Percentiles rank a stretch among this genome's conserved stretches.
phyloP scores from a whole-genome alignment of 352 stramenopile genomes.

The Pythium scleroteichum region DNA sequence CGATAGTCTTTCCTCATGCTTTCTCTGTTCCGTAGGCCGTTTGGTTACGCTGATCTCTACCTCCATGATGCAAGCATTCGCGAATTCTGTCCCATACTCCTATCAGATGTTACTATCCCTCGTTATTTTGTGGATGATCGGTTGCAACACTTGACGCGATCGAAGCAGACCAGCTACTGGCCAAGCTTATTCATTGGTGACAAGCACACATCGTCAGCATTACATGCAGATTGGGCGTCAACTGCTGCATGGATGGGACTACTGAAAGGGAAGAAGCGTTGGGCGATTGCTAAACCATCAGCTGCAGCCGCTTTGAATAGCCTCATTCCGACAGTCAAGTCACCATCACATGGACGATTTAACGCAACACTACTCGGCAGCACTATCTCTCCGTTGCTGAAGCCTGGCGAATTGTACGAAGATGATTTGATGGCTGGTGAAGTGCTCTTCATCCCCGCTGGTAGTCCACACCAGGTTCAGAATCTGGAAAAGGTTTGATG shows the following conservation, averaged over 20 bases:
- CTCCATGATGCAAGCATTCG: conserved; percentile 38
- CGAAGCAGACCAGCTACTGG: conserved; percentile 38
- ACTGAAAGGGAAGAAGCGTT: conserved; percentile 35
- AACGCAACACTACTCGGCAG: conserved; percentile 27
- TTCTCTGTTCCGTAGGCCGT: conserved; percentile 14
- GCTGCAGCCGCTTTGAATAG: conserved; percentile 29
- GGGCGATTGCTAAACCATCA: conserved; percentile 36
- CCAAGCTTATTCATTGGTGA: conserved; percentile 44
- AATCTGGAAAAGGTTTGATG: conserved; percentile 35
- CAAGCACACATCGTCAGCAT: conserved; percentile 27
- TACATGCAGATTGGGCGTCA: conserved; percentile 38
- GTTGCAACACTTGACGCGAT: conserved; percentile 21
- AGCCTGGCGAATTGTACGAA: conserved; percentile 33
- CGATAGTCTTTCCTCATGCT: neutral
- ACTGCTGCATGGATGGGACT: conserved; percentile 44
- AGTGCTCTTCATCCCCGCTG: conserved; percentile 38
- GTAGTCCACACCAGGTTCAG: conserved; percentile 39
- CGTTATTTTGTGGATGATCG: conserved; percentile 32
- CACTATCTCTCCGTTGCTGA: conserved; percentile 10
- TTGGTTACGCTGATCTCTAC: conserved; percentile 32
- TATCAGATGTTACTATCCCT: conserved; percentile 30
- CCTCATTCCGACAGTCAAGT: conserved; percentile 16
- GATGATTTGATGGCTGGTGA: conserved; percentile 35
- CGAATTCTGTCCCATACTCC: conserved; percentile 32
- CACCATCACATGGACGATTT: conserved; percentile 23